Percentiles rank a stretch among this genome's conserved stretches.
Evolutionary conservation across 257 asterid genomes (phyloP).

Genomic region (Capsicum pubescens): DNA sequence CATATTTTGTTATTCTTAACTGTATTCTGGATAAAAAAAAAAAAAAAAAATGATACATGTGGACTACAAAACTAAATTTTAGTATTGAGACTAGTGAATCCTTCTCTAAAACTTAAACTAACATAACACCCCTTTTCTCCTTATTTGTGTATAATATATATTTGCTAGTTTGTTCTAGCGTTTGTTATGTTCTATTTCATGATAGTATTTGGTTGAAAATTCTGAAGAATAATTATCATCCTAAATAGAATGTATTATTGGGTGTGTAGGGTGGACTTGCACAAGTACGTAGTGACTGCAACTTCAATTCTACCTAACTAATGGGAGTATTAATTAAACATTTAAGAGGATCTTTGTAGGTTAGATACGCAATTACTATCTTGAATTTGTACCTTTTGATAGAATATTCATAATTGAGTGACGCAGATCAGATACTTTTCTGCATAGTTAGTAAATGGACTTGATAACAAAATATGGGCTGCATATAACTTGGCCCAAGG

Average conservation of each 20-base stretch:
- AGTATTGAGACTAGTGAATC: too few relatives aligned
- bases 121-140: neutral
- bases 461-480: neutral
- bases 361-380: neutral
- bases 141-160: neutral
- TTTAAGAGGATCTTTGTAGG: neutral
- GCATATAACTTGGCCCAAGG: neutral
- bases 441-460: neutral
- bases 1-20: too few relatives aligned
- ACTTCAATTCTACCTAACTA: conserved; percentile 10
- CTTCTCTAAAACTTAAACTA: neutral
- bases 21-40: too few relatives aligned
- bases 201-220: neutral
- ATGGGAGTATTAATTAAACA: neutral
- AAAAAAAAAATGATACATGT: too few relatives aligned
- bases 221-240: neutral
- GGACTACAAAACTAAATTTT: too few relatives aligned
- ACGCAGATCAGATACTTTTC: neutral
- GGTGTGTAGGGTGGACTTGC: neutral
- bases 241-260: neutral
- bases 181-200: neutral
- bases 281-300: neutral
- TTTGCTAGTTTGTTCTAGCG: neutral
- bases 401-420: neutral
- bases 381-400: neutral